Evolutionary conservation across 179 eudicot genomes (phyloP).

Genomic region (Nepenthes alata): DNA sequence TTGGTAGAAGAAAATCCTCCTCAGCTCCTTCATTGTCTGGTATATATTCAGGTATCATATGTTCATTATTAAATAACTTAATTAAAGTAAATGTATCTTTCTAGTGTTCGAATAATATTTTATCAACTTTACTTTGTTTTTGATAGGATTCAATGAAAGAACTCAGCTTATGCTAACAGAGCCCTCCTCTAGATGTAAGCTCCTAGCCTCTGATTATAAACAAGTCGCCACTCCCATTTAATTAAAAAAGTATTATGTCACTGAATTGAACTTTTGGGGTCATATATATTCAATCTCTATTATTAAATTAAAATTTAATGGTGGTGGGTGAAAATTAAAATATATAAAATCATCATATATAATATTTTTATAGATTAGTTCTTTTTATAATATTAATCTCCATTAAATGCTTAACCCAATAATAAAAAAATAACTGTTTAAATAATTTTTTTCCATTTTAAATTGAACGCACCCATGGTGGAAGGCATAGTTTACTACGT

Average conservation of each 20-base stretch:
- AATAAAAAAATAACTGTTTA: no score
- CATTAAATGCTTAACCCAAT: no score
- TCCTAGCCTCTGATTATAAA: no score
- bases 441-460: no score
- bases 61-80: not conserved
- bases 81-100: no score
- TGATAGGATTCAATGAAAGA: slow-evolving; percentile 40
- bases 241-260: no score
- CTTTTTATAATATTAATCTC: no score
- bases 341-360: no score
- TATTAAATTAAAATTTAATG: not conserved
- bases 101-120: not conserved
- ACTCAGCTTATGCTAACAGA: slow-evolving; percentile 29
- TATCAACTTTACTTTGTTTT: not conserved
- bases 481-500: no score
- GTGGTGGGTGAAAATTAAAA: not conserved
- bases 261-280: slow-evolving; percentile 16
- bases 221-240: no score
- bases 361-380: no score
- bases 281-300: not conserved
- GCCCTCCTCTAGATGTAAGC: slow-evolving; percentile 43
- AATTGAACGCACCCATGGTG: no score
- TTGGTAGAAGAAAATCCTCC: slow-evolving; percentile 57
- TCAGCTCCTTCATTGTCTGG: slow-evolving; percentile 12
- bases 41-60: not conserved